phyloP scores from a whole-genome alignment of 2,329 filamentous ascomycete species.

The Aspergillus persii region DNA sequence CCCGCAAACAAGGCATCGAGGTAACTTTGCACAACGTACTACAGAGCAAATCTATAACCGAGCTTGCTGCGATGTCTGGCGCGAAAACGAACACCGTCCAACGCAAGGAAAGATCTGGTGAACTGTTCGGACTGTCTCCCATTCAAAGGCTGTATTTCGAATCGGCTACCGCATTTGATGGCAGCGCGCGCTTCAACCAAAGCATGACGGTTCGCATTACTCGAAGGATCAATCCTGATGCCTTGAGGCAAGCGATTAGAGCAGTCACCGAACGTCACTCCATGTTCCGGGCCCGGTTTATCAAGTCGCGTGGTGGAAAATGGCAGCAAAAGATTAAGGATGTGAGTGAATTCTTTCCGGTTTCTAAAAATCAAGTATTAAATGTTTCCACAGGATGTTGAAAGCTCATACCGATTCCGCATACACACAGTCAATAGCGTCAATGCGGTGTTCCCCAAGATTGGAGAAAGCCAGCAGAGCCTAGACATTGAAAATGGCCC shows the following conservation, averaged over 20 bases:
- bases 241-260: slow-evolving; percentile 26
- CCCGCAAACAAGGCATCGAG: slow-evolving; percentile 35
- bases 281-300: slow-evolving; percentile 36
- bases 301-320: slow-evolving; percentile 13
- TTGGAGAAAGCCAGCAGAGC: slow-evolving; percentile 31
- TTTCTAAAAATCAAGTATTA: neutral
- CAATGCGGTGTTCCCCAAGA: slow-evolving; percentile 25
- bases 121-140: slow-evolving; percentile 33
- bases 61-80: slow-evolving; percentile 27
- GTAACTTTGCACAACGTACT: slow-evolving; percentile 35
- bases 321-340: slow-evolving; percentile 29
- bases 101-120: slow-evolving; percentile 25
- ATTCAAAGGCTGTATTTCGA: slow-evolving; percentile 35
- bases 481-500: slow-evolving; percentile 33
- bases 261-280: slow-evolving; percentile 32
- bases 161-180: slow-evolving; percentile 21
- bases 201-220: slow-evolving; percentile 34
- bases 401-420: slow-evolving; percentile 33
- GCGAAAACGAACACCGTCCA: slow-evolving; percentile 16
- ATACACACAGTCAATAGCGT: slow-evolving; percentile 24
- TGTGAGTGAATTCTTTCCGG: slow-evolving; percentile 15
- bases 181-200: slow-evolving; percentile 32
- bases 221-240: slow-evolving; percentile 22
- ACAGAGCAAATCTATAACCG: slow-evolving; percentile 32
- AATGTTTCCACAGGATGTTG: slow-evolving; percentile 22